A percentile compares a stretch with the other conserved stretches of the same genome.
phyloP scores from a whole-genome alignment of 2,329 filamentous ascomycete genomes.

The Paracamarosporium sp. region DNA sequence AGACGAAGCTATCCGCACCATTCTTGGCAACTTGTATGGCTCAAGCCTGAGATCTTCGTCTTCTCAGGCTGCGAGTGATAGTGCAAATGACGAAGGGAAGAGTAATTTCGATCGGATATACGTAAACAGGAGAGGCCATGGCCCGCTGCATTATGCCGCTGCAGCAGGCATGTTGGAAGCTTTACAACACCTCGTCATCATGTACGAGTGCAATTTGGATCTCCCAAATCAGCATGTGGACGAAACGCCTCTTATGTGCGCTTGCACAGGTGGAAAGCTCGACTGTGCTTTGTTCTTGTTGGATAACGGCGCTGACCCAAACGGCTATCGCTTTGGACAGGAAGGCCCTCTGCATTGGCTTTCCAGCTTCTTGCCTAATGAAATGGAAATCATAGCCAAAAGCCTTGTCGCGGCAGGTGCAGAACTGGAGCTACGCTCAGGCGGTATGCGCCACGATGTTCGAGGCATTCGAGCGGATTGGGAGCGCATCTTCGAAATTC shows the following conservation, averaged over 20 bases:
- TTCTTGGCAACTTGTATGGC: neutral
- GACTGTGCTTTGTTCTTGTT: slow-evolving; percentile 10
- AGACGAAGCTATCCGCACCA: neutral
- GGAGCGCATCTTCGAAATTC: slow-evolving; percentile 11
- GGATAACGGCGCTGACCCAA: slow-evolving; percentile 14
- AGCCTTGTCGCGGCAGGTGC: slow-evolving; percentile 9
- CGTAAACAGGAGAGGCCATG: slow-evolving; percentile 10
- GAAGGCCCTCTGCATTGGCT: slow-evolving; percentile 16
- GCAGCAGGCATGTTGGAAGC: neutral
- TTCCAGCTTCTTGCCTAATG: slow-evolving; percentile 8
- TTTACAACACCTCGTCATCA: slow-evolving; percentile 11
- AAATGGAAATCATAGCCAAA: slow-evolving; percentile 9
- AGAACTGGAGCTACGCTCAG: slow-evolving; percentile 10
- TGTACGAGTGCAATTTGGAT: slow-evolving; percentile 12
- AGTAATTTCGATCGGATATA: slow-evolving; percentile 8
- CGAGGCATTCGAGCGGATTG: slow-evolving; percentile 14
- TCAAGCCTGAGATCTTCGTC: neutral
- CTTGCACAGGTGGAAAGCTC: slow-evolving; percentile 4
- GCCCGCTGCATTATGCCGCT: slow-evolving; percentile 12
- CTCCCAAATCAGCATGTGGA: slow-evolving; percentile 9
- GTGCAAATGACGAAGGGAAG: neutral
- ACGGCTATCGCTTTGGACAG: slow-evolving; percentile 7
- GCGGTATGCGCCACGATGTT: slow-evolving; percentile 12
- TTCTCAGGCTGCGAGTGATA: neutral
- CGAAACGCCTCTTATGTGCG: slow-evolving; percentile 12